Percentiles rank a stretch among this genome's conserved stretches.
These are phyloP conservation scores for Dichotomopilus funicola DNA, from an alignment of 2,329 filamentous ascomycete genomes.

Conservation along the genomic window DNA sequence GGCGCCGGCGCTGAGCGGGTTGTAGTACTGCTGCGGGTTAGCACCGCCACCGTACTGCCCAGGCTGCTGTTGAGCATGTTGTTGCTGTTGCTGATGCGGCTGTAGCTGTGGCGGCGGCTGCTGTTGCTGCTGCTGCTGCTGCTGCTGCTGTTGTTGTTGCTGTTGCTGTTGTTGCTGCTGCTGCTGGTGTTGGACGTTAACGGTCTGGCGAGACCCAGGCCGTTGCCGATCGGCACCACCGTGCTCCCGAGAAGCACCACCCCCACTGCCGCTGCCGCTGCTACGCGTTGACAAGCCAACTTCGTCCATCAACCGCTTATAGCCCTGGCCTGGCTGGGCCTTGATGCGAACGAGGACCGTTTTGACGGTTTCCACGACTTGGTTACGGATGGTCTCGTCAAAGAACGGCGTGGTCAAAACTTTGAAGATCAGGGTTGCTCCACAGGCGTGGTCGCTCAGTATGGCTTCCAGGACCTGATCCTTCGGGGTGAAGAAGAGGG, in stretches of 20 bases:
- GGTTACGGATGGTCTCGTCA: conserved; percentile 78
- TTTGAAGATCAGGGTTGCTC: conserved; percentile 96
- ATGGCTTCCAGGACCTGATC: conserved; percentile 87
- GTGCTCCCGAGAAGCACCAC: conserved; percentile 41
- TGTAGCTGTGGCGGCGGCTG: conserved; percentile 11
- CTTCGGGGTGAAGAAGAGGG: conserved; percentile 84
- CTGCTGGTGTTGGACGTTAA: conserved; percentile 32
- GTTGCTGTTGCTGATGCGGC: conserved; percentile 21
- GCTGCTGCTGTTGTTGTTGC: conserved; percentile 19
- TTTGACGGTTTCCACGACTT: conserved; percentile 88
- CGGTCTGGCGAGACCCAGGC: conserved; percentile 50
- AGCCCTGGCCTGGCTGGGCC: conserved; percentile 88
- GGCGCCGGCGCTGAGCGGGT: conserved; percentile 39
- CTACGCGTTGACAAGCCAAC: conserved; percentile 75
- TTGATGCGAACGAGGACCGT: conserved; percentile 84
- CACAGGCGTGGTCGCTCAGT: conserved; percentile 82
- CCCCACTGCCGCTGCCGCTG: conserved; percentile 31
- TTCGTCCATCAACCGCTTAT: conserved; percentile 98
- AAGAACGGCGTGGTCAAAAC: conserved; percentile 96
- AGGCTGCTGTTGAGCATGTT: conserved; percentile 21
- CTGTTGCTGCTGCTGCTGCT: conserved; percentile 23
- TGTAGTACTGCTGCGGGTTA: conserved; percentile 45
- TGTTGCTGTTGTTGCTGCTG: conserved; percentile 21
- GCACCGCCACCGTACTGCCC: conserved; percentile 16
- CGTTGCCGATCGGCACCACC: conserved; percentile 44